Base-by-base conservation (phyloP, 441 rosid genomes). In the Mallotus repandus region DNA sequence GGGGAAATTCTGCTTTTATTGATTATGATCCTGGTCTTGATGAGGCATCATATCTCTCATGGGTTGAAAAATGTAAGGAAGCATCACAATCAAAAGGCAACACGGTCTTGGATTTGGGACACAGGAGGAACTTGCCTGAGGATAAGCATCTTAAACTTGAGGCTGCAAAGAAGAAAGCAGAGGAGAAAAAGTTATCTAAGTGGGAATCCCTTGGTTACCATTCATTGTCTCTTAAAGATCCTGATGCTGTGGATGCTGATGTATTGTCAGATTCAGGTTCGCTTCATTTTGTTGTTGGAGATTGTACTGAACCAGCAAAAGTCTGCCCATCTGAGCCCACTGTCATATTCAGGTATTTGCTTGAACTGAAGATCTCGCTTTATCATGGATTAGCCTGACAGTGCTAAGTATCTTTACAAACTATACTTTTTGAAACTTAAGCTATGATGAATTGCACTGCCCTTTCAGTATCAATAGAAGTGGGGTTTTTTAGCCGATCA, bases 121-220 rank as follows among this genome's bases (percentile, higher is more conserved):
- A 74, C 62, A 86, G 83, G 70, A 89, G 83, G 86, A 84, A 71
- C 61, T 41, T 82, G 73, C 70, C 84, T 35, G 85, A 86, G 74
- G 87, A 87, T 43, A 89, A 79, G 80, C 75, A 75, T 71, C 56
- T 72, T 71, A 87, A 82, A 77, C 81, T 81, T 59, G 92, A 92
- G 79, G 88, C 84, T 69, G 91, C 94, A 48, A 89, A 79, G 82
- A 88, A 84, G 83, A 89, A 88, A 75, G 89, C 87, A 58, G 89
- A 88, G 68, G 97, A 86, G 81, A 91, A 87, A 83, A 94, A 89
- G 85, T 76, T 83, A 74, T 80, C 81, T 6, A 88, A 78, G 79
- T 92, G 97, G 97, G 91, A 90, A 82, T 86, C 89, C 75, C 84
- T 80, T 41, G 97, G 97, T 78, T 94, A 94, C 81, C 83, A 45